Percentiles rank a stretch among this genome's conserved stretches.
phyloP scores from a whole-genome alignment of 192 early-diverging fungal genomes.

The Polychytrium aggregatum region DNA sequence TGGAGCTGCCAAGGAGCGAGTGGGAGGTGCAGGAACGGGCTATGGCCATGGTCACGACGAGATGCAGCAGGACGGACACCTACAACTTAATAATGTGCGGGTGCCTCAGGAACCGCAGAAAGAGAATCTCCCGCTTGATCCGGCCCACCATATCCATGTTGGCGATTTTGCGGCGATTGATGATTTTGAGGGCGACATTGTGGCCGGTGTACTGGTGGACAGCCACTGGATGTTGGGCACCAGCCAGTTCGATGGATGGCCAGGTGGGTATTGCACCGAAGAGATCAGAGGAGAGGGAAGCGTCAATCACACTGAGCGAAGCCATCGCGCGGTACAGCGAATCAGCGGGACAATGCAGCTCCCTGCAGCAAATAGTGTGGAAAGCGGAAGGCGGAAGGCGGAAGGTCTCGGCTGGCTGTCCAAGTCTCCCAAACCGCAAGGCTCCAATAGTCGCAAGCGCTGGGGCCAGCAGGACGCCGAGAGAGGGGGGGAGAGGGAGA shows the following conservation, averaged over 20 bases:
- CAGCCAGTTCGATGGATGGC: no score
- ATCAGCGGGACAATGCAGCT: no score
- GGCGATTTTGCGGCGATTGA: conserved; percentile 83
- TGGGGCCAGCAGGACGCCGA: no score
- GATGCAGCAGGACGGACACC: not conserved
- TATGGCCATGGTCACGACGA: conserved; percentile 4
- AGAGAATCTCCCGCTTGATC: conserved; percentile 95
- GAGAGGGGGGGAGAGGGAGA: no score
- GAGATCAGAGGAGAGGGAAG: not conserved
- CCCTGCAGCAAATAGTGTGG: no score
- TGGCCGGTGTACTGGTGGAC: conserved; percentile 91
- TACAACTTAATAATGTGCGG: conserved; percentile 98
- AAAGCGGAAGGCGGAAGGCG: no score
- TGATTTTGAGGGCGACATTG: conserved; percentile 94
- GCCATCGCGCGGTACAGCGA: not conserved
- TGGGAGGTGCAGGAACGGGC: not conserved
- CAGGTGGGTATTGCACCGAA: conserved; percentile 2
- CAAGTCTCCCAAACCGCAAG: no score
- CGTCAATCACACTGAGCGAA: not conserved
- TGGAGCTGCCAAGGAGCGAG: not conserved
- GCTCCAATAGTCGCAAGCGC: no score
- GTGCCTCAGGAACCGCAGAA: conserved; percentile 85
- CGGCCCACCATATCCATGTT: conserved; percentile 92
- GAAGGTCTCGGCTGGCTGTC: no score
- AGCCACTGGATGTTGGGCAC: conserved; percentile 78